A percentile compares a stretch with the other conserved stretches of the same genome.
phyloP scores from a whole-genome alignment of 192 early-diverging fungal species.

The Thoreauomyces humboldtii region DNA sequence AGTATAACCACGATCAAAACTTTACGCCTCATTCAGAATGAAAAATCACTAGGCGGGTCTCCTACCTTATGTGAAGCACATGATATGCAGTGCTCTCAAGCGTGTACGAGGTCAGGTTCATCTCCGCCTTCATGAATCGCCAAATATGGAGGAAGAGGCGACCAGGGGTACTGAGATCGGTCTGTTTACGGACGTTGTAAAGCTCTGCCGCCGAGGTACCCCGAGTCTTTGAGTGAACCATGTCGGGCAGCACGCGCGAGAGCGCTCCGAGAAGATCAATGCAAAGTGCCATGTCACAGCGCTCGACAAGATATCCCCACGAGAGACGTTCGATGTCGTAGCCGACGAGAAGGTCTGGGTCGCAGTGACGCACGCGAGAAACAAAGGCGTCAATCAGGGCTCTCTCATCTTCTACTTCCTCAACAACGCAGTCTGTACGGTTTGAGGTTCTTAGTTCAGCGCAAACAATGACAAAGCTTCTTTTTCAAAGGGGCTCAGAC shows the following conservation, averaged over 20 bases:
- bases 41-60: no score
- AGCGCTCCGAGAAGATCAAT: conserved; percentile 45
- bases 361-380: conserved; percentile 52
- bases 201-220: conserved; percentile 36
- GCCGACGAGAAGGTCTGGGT: conserved; percentile 86
- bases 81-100: conserved; percentile 74
- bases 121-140: conserved; percentile 76
- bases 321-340: conserved; percentile 83
- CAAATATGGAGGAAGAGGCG: conserved; percentile 87
- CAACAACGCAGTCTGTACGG: conserved; percentile 35
- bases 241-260: conserved; percentile 40
- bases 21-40: not conserved
- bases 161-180: conserved; percentile 63
- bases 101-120: conserved; percentile 74
- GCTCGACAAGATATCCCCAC: conserved; percentile 86
- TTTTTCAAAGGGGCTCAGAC: conserved; percentile 1
- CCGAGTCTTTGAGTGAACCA: conserved; percentile 38
- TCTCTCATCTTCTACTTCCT: conserved; percentile 52
- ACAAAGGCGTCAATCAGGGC: conserved; percentile 58
- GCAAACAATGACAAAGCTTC: no score
- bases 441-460: no score
- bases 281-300: conserved; percentile 27
- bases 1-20: not conserved
- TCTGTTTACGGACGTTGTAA: conserved; percentile 65
- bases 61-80: conserved; percentile 66